A percentile compares a stretch with the other conserved stretches of the same genome.
phyloP scores from a whole-genome alignment of 176 grass and related monocot species.

The Oryza rufipogon region DNA sequence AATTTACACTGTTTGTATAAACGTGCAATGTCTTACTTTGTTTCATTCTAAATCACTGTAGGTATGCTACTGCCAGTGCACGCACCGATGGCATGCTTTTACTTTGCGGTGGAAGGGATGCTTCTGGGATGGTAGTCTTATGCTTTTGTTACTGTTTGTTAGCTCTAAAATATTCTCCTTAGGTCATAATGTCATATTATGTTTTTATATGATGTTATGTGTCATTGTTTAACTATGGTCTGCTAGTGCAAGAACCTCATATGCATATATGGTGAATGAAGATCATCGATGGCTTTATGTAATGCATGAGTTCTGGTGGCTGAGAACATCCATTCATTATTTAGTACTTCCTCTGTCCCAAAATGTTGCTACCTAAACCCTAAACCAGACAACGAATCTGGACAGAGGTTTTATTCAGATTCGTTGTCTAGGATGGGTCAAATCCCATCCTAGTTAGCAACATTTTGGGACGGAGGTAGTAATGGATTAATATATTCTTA shows the following conservation, averaged over 20 bases:
- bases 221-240: constrained; percentile 29
- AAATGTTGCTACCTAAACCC: no score
- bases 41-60: constrained; percentile 45
- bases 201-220: constrained; percentile 22
- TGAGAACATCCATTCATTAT: constrained; percentile 10
- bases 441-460: no score
- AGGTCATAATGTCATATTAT: constrained; percentile 8
- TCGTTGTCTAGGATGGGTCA: no score
- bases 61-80: constrained; percentile 98
- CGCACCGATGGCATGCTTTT: constrained; percentile 98
- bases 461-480: no score
- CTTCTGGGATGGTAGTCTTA: constrained; percentile 74
- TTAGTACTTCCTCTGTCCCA: background rate
- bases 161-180: background rate
- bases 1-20: constrained; percentile 27
- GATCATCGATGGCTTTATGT: background rate
- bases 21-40: constrained; percentile 34
- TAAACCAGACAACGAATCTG: no score
- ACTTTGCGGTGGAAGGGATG: constrained; percentile 97
- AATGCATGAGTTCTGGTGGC: constrained; percentile 1
- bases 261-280: constrained; percentile 29
- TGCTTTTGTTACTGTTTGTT: constrained; percentile 45
- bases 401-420: no score
- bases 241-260: background rate
- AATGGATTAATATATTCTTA: constrained; percentile 20